These are phyloP conservation scores for Fusarium sp. DNA, from an alignment of 2,329 filamentous ascomycete species.

Conservation along the genomic window DNA sequence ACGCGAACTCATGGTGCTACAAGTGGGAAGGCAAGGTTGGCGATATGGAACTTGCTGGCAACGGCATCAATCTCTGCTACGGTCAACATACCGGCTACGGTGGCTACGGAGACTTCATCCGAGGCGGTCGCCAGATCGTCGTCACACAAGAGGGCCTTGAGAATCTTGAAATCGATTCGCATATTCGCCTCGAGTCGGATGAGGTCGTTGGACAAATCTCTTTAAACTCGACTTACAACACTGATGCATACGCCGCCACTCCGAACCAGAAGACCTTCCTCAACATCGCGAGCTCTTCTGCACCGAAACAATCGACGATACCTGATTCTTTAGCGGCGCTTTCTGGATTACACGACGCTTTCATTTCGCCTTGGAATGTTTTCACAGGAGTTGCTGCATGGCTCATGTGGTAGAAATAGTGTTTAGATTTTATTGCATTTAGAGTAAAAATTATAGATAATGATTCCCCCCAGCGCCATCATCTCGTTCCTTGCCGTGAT, in stretches of 20 bases:
- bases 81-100: conserved; percentile 75
- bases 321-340: background rate
- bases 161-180: conserved; percentile 61
- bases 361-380: background rate
- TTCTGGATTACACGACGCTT: background rate
- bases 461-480: background rate
- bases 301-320: background rate
- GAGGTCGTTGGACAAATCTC: conserved; percentile 60
- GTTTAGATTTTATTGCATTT: background rate
- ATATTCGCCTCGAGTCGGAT: conserved; percentile 68
- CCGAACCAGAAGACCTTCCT: conserved; percentile 48
- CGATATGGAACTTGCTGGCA: conserved; percentile 56
- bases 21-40: conserved; percentile 58
- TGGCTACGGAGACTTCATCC: conserved; percentile 71
- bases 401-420: background rate
- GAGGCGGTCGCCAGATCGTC: conserved; percentile 67
- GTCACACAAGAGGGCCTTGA: conserved; percentile 55
- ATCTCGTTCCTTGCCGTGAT: background rate
- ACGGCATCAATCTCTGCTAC: conserved; percentile 62
- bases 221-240: conserved; percentile 68
- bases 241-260: conserved; percentile 61
- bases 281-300: background rate
- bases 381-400: background rate
- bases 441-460: background rate
- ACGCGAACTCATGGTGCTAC: conserved; percentile 68